Conservation (phyloP, 345 rosid genomes). For the Noccaea caerulescens region DNA sequence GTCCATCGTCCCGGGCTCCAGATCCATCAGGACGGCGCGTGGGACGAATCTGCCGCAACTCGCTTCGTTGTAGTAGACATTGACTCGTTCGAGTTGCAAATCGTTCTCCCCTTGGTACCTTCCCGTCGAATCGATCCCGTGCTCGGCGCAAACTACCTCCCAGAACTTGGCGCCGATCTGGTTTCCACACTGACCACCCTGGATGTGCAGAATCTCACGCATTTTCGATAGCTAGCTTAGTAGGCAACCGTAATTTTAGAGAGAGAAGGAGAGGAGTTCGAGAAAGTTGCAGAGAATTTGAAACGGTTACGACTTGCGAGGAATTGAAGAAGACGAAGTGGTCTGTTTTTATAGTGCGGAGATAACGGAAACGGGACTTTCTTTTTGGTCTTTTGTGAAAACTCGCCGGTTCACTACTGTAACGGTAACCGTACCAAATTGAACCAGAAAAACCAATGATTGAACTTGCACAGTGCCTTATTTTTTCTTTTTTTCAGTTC, state of each 20-base stretch:
- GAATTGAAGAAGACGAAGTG: conserved; percentile 38
- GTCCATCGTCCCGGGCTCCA: conserved; percentile 83
- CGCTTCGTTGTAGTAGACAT: conserved; percentile 79
- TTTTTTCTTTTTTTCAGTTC: neutral
- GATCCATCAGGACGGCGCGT: conserved; percentile 77
- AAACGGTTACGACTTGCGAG: conserved; percentile 23
- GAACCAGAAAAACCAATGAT: conserved; percentile 8
- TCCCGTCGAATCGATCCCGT: conserved; percentile 73
- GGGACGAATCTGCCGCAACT: conserved; percentile 77
- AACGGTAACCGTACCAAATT: conserved; percentile 17
- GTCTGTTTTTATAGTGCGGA: conserved; percentile 34
- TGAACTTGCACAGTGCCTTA: neutral
- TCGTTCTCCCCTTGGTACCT: conserved; percentile 64
- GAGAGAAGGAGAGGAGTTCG: conserved; percentile 11
- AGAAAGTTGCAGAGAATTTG: neutral
- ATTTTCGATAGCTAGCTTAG: conserved; percentile 42
- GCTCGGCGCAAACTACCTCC: conserved; percentile 56
- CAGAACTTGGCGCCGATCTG: conserved; percentile 69
- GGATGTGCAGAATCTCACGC: conserved; percentile 82
- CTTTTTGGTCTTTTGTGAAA: neutral
- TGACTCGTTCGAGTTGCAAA: conserved; percentile 73
- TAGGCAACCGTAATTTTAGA: neutral
- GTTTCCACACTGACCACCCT: conserved; percentile 82
- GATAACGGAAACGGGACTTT: conserved; percentile 41
- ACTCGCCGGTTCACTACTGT: conserved; percentile 30